Percentiles rank a stretch among this genome's conserved stretches.
phyloP scores from a whole-genome alignment of 2,329 filamentous ascomycete genomes.

The Stemphylium lycopersici region DNA sequence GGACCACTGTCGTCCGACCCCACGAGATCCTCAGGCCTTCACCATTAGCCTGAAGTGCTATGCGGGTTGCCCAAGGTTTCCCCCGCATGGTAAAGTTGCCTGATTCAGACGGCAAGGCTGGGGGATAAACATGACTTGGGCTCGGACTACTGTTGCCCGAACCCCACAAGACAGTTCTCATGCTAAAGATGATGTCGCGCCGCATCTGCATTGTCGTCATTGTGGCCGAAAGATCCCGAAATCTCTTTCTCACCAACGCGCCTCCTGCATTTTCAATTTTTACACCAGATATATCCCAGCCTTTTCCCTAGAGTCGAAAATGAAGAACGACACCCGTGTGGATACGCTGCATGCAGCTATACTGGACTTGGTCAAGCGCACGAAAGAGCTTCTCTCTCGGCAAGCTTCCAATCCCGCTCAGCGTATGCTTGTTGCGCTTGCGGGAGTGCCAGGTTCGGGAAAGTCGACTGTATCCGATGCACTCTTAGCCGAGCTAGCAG shows the following conservation, averaged over 20 bases:
- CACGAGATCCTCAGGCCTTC: conserved; percentile 13
- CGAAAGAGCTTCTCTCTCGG: conserved; percentile 25
- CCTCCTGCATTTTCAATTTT: background rate
- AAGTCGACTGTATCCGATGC: conserved; percentile 35
- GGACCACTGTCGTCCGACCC: conserved; percentile 24
- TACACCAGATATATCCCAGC: background rate
- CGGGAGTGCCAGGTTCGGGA: conserved; percentile 36
- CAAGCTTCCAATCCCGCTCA: conserved; percentile 27
- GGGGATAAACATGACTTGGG: conserved; percentile 13
- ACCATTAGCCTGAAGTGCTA: background rate
- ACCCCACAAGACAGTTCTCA: conserved; percentile 13
- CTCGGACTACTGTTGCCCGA: conserved; percentile 30
- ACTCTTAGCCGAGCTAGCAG: conserved; percentile 27
- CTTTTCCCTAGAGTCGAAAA: background rate
- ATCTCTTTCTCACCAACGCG: background rate
- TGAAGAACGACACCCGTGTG: conserved; percentile 15
- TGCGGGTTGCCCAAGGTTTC: conserved; percentile 3
- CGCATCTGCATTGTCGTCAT: background rate
- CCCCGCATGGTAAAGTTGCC: conserved; percentile 17
- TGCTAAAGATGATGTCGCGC: background rate
- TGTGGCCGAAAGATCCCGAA: background rate
- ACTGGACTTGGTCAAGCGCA: conserved; percentile 28
- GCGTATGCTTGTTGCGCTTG: conserved; percentile 34
- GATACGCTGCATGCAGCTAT: conserved; percentile 17
- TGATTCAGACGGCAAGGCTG: conserved; percentile 9